Evolutionary conservation across 495 filamentous ascomycete species (phyloP), one percentile per base, ranked within the genome.

Genomic region (Cercophora newfieldiana): DNA sequence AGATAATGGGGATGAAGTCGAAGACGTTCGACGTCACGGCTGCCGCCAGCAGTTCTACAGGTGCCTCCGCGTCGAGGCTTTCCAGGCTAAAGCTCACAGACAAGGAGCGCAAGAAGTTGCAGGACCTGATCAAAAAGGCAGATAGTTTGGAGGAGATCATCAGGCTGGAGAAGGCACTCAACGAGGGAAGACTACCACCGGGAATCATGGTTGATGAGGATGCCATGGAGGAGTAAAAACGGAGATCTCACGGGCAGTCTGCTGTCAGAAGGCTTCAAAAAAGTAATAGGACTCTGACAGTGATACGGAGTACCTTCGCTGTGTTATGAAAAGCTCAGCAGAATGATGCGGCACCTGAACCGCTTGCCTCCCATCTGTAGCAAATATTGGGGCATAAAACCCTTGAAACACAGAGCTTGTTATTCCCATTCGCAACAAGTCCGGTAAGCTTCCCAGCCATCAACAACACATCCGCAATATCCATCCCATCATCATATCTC

Each of bases 1-100:
- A 94, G 90, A 96, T 97, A 74, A 90, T 95, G 85, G 89, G 90
- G 58, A 80, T 90, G 80, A 96, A 96, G 81, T 94, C 92, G 61
- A 88, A 86, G 72, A 90, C 89, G 0, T 94, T 94, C 74, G 90
- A 93, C 70, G 80, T 89, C 6, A 61, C 49, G 14, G 76, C 88
- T 1, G 78, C 82, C n/a, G 61, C 77, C 16, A 77, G 72, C 64
- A 75, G 51, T 68, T 71, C 62, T 66, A 77, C 48, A 74, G 67
- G 71, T 71, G 51, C 75, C 76, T 61, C 65, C 31, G 19, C 82
- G 8, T 86, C 88, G 48, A 91, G 90, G 77, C 84, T 89, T 47
- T 88, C 90, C 87, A 75, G 80, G 54, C 80, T 83, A 28, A 82
- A 82, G 74, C 76, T 82, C 30, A 83, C 81, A 10, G 86, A 88